Evolutionary conservation across 345 rosid species (phyloP).

Genomic region (Eucalyptus polyanthemos): DNA sequence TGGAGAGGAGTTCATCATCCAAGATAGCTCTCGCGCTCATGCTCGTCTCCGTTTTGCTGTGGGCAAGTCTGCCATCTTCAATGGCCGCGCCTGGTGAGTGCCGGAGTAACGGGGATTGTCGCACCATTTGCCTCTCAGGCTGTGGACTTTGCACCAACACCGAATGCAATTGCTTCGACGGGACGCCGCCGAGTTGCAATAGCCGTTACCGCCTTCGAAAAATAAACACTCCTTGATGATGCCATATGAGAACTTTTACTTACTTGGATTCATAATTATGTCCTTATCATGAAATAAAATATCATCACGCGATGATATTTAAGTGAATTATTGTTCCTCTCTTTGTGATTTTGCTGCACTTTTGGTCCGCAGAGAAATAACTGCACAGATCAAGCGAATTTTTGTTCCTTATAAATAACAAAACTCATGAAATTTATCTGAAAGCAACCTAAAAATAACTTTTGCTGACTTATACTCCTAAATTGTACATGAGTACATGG

Average conservation of each 20-base stretch:
- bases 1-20: no score
- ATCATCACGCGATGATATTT: not conserved
- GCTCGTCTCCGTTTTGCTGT: not conserved
- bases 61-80: not conserved
- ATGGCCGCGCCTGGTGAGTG: not conserved
- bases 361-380: not conserved
- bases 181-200: no score
- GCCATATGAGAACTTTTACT: not conserved
- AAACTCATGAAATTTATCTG: not conserved
- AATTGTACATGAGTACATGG: not conserved
- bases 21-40: not conserved
- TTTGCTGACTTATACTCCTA: not conserved
- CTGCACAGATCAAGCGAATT: not conserved
- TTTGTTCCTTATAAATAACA: not conserved
- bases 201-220: not conserved
- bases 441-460: not conserved
- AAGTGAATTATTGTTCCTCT: not conserved
- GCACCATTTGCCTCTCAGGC: not conserved
- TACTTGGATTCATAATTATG: not conserved
- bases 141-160: no score
- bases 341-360: not conserved
- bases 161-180: no score
- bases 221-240: not conserved
- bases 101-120: not conserved
- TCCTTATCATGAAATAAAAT: not conserved